These are phyloP conservation scores for Secale cereale DNA, from an alignment of 176 grass and related monocot genomes.

Conservation along the genomic window DNA sequence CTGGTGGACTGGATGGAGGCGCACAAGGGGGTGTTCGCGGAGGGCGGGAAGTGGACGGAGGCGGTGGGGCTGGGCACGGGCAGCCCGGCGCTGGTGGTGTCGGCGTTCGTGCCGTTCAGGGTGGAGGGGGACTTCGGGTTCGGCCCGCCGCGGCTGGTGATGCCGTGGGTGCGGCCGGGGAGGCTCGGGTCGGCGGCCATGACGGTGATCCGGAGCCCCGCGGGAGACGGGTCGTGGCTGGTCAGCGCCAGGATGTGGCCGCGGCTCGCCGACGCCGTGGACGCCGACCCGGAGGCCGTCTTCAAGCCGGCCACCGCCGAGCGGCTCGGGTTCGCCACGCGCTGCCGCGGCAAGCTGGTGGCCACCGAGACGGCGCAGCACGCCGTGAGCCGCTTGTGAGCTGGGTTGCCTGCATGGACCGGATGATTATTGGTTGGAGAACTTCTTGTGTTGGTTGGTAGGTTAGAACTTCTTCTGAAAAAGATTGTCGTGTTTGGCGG, in stretches of 20 bases:
- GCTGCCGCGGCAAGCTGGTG: no score
- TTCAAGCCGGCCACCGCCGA: slow-evolving; percentile 43
- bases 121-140: slow-evolving; percentile 66
- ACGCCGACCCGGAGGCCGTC: slow-evolving; percentile 35
- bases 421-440: no score
- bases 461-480: no score
- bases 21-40: slow-evolving; percentile 27
- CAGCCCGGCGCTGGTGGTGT: slow-evolving; percentile 44
- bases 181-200: slow-evolving; percentile 39
- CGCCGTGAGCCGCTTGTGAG: no score
- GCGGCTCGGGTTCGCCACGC: slow-evolving; percentile 27
- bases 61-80: slow-evolving; percentile 51
- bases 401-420: no score
- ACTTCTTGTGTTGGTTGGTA: no score
- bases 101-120: slow-evolving; percentile 42
- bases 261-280: background rate
- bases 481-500: no score
- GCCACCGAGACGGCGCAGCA: no score
- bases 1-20: slow-evolving; percentile 82
- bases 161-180: slow-evolving; percentile 46
- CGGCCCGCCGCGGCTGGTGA: slow-evolving; percentile 31
- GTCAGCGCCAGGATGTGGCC: slow-evolving; percentile 56
- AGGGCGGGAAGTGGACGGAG: slow-evolving; percentile 60
- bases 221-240: slow-evolving; percentile 55
- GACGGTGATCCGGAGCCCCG: slow-evolving; percentile 31